These are phyloP conservation scores for Porcisia hertigi DNA, from an alignment of 208 protist species.

Conservation along the genomic window DNA sequence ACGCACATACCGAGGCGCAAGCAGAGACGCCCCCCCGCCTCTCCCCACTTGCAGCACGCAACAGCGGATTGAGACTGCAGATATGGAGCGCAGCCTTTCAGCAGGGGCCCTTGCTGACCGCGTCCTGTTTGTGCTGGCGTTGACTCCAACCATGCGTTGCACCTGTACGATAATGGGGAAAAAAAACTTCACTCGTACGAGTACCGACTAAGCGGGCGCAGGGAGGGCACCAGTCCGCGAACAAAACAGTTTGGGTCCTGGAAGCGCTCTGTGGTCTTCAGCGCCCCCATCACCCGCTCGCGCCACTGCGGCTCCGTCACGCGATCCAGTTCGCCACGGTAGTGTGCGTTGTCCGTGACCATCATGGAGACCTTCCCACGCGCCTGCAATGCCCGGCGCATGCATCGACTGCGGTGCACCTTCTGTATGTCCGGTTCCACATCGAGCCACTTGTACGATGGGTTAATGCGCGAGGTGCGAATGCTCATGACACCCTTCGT, in stretches of 20 bases:
- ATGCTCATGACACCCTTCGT: conserved; percentile 82
- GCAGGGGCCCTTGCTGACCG: background rate
- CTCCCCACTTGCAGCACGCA: background rate
- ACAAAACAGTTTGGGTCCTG: conserved; percentile 79
- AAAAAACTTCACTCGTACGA: conserved; percentile 47
- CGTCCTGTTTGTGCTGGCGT: background rate
- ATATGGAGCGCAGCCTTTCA: background rate
- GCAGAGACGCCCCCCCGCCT: background rate
- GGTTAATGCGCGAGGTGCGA: conserved; percentile 66
- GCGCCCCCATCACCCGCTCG: conserved; percentile 50
- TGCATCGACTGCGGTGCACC: conserved; percentile 54
- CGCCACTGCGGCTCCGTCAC: conserved; percentile 68
- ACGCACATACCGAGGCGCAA: background rate
- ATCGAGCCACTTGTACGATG: conserved; percentile 80
- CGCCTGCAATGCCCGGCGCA: conserved; percentile 51
- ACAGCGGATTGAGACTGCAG: background rate
- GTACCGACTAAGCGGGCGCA: conserved; percentile 60
- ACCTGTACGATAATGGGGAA: background rate
- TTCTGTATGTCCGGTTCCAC: conserved; percentile 89
- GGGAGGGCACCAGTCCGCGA: conserved; percentile 45
- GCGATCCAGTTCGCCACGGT: conserved; percentile 49
- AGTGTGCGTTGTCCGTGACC: conserved; percentile 45
- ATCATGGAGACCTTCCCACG: conserved; percentile 55
- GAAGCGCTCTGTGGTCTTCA: conserved; percentile 62
- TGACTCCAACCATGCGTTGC: background rate